Percentiles rank a stretch among this genome's conserved stretches.
Evolutionary conservation across 2,329 filamentous ascomycete species (phyloP).

Genomic region (Stachybotrys chlorohalonatus): DNA sequence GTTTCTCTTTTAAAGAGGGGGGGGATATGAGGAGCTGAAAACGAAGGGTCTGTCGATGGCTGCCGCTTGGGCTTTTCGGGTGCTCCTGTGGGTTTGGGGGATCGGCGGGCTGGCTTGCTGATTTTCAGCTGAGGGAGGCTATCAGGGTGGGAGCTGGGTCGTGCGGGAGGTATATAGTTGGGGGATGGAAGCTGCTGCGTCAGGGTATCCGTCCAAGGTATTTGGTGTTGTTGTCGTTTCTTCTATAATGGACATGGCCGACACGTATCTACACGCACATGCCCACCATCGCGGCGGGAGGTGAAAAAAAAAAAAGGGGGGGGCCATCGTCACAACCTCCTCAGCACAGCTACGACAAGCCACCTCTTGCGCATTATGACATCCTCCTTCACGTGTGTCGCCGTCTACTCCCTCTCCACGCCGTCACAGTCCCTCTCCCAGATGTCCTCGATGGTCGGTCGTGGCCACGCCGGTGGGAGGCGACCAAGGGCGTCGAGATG

Average conservation of each 20-base stretch:
- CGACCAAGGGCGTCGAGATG: slow-evolving; percentile 15
- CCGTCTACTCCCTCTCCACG: slow-evolving; percentile 49
- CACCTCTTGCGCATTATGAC: slow-evolving; percentile 57
- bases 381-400: slow-evolving; percentile 52
- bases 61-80: background rate
- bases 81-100: background rate
- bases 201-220: no score
- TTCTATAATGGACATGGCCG: no score
- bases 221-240: no score
- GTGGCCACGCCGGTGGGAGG: slow-evolving; percentile 29
- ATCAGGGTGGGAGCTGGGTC: background rate
- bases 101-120: background rate
- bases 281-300: background rate
- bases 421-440: slow-evolving; percentile 63
- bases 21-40: background rate
- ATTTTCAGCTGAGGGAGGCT: background rate
- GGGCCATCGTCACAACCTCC: slow-evolving; percentile 13
- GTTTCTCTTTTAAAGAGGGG: no score
- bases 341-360: slow-evolving; percentile 53
- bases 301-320: background rate
- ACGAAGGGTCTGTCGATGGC: background rate
- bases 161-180: background rate
- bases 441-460: slow-evolving; percentile 54
- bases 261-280: no score
- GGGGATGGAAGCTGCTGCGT: background rate